phyloP scores from a whole-genome alignment of 345 rosid species.

The Mercurialis annua region DNA sequence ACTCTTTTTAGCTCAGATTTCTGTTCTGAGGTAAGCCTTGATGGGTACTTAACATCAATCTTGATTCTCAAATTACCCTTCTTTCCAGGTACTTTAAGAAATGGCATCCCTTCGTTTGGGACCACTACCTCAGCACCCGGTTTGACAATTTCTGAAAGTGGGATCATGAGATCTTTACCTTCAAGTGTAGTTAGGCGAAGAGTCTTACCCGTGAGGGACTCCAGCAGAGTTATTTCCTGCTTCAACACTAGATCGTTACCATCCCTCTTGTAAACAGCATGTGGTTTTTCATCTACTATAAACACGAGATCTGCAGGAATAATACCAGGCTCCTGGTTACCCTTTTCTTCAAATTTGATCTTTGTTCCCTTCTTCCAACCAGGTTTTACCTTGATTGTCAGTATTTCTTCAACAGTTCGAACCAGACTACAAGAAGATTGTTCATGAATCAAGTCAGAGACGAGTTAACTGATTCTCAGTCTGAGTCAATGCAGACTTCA shows the following conservation, averaged over 20 bases:
- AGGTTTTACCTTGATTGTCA: slow-evolving; percentile 82
- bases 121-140: slow-evolving; percentile 76
- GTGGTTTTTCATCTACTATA: slow-evolving; percentile 83
- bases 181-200: slow-evolving; percentile 61
- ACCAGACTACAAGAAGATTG: slow-evolving; percentile 48
- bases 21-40: slow-evolving; percentile 67
- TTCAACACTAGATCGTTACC: slow-evolving; percentile 70
- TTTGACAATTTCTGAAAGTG: slow-evolving; percentile 63
- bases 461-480: neutral
- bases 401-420: slow-evolving; percentile 60
- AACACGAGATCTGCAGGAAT: slow-evolving; percentile 79
- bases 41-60: slow-evolving; percentile 78
- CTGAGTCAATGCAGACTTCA: neutral
- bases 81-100: slow-evolving; percentile 72
- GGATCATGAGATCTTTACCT: slow-evolving; percentile 67
- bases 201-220: slow-evolving; percentile 82
- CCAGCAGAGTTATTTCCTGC: slow-evolving; percentile 77
- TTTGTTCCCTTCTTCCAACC: slow-evolving; percentile 99
- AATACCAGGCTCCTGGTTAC: slow-evolving; percentile 76
- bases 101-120: slow-evolving; percentile 92
- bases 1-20: slow-evolving; percentile 79
- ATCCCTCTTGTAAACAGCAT: slow-evolving; percentile 71
- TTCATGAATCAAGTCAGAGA: slow-evolving; percentile 14
- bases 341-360: slow-evolving; percentile 85
- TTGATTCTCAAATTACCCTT: slow-evolving; percentile 82